Conservation (phyloP, 192 early-diverging fungal genomes). For the Backusella parvicylindrica region DNA sequence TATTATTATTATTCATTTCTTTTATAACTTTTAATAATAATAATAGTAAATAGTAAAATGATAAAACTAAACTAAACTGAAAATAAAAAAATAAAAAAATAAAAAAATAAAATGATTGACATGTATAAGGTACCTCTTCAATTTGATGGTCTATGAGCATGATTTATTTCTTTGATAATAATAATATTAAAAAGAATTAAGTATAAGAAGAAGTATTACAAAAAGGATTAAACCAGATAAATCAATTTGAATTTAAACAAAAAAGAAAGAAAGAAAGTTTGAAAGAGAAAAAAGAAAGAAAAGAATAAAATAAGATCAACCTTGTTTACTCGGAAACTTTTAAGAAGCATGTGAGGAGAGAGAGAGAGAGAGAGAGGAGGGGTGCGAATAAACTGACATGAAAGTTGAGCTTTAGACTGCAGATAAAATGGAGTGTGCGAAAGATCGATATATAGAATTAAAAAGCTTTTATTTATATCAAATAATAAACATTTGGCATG, state of each 20-base stretch:
- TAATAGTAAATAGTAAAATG: no score
- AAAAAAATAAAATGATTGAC: not conserved
- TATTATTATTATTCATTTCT: not conserved
- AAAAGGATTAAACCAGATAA: not conserved
- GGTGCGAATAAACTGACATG: not conserved
- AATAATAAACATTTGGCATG: not conserved
- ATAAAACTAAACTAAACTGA: not conserved
- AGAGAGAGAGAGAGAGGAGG: not conserved
- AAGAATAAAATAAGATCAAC: conserved; percentile 1
- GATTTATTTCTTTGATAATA: not conserved
- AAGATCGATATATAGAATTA: not conserved
- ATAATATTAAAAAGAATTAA: not conserved
- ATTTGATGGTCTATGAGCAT: not conserved
- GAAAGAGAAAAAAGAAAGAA: not conserved
- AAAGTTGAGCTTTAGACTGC: conserved; percentile 6
- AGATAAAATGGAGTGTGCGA: not conserved
- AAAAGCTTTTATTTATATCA: not conserved
- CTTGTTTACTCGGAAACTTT: conserved; percentile 12
- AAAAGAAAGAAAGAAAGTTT: not conserved
- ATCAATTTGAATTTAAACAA: not conserved
- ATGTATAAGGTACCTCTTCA: not conserved
- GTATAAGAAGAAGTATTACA: not conserved
- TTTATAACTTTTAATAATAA: not conserved
- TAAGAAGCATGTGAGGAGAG: conserved; percentile 6
- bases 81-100: not conserved